Evolutionary conservation across 2,329 filamentous ascomycete species (phyloP).

Genomic region (Aplosporella prunicola): DNA sequence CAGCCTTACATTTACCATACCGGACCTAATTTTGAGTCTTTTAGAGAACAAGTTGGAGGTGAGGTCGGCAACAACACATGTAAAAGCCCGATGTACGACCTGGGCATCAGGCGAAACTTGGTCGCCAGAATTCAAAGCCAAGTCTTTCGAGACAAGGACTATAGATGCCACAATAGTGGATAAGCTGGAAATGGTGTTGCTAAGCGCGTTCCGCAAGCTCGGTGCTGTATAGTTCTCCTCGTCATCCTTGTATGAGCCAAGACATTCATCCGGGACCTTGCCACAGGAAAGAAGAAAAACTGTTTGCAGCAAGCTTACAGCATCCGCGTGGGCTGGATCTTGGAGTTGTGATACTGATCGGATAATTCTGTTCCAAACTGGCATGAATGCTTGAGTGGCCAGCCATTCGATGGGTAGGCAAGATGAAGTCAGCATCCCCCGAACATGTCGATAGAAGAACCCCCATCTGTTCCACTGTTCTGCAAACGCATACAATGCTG

Average conservation of each 20-base stretch:
- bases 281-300: constrained; percentile 19
- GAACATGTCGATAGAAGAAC: constrained; percentile 26
- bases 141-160: constrained; percentile 15
- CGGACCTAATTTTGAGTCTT: no score
- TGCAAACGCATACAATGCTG: constrained; percentile 21
- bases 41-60: no score
- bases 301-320: constrained; percentile 24
- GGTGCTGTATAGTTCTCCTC: constrained; percentile 20
- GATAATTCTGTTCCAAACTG: constrained; percentile 26
- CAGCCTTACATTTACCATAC: no score
- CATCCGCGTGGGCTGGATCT: constrained; percentile 17
- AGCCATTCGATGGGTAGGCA: constrained; percentile 30
- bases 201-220: constrained; percentile 23
- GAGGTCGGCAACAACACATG: no score
- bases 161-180: constrained; percentile 9
- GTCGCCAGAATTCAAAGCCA: no score
- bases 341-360: constrained; percentile 23
- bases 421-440: constrained; percentile 25
- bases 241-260: constrained; percentile 7
- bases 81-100: no score
- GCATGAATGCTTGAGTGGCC: constrained; percentile 26
- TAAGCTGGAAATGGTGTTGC: constrained; percentile 1
- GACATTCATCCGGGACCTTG: constrained; percentile 20
- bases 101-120: no score
- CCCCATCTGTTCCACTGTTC: constrained; percentile 20